phyloP scores from a whole-genome alignment of 176 grass and related monocot genomes.

The Oryza rufipogon region DNA sequence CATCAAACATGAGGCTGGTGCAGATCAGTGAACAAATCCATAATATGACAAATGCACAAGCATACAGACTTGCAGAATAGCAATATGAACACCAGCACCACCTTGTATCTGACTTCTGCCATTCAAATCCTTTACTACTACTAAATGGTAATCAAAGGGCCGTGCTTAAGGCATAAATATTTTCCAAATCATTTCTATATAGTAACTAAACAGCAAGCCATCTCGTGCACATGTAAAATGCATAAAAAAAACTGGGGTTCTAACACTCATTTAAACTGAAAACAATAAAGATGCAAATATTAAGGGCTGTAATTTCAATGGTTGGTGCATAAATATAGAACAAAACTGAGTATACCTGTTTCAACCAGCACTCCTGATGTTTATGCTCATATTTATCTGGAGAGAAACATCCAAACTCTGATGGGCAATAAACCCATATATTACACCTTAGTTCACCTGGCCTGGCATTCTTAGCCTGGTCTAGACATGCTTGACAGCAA shows the following conservation, averaged over 20 bases:
- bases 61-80: not conserved
- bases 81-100: not conserved
- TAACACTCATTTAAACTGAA: conserved; percentile 18
- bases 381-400: conserved; percentile 99
- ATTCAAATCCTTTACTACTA: conserved; percentile 18
- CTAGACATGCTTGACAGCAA: conserved; percentile 93
- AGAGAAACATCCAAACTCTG: conserved; percentile 90
- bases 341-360: conserved; percentile 66
- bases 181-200: not conserved
- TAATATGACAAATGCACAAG: not conserved
- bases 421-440: conserved; percentile 99
- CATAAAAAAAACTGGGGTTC: not conserved
- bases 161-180: not conserved
- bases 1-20: not conserved
- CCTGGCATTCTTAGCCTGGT: conserved; percentile 85
- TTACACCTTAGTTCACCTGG: conserved; percentile 89
- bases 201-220: conserved; percentile 11
- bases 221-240: conserved; percentile 1
- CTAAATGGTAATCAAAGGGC: not conserved
- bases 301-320: not conserved
- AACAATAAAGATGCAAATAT: not conserved
- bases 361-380: conserved; percentile 99
- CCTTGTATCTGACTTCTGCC: conserved; percentile 4
- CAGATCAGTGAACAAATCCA: not conserved
- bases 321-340: not conserved